Evolutionary conservation across 2,329 filamentous ascomycete species (phyloP).

Genomic region (Aspergillus fijiensis): DNA sequence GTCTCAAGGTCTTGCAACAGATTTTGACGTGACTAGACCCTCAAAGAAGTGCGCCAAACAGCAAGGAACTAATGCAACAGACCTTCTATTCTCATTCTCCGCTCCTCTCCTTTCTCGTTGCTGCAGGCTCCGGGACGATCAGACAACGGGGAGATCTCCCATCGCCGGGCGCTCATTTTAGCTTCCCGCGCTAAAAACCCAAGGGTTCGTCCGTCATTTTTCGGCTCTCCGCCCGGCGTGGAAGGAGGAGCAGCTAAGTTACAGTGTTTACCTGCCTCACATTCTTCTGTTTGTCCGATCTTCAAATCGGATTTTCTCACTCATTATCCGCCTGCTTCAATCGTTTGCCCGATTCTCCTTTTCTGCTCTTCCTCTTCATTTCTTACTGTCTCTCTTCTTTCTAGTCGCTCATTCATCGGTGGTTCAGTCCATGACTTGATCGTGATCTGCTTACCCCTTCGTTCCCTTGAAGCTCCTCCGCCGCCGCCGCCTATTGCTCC

Average conservation of each 20-base stretch:
- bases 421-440: constrained; percentile 3
- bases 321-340: constrained; percentile 3
- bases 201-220: constrained; percentile 12
- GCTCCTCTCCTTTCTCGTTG: background rate
- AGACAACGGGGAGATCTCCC: background rate
- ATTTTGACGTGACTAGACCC: no score
- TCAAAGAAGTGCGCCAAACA: background rate
- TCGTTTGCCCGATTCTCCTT: constrained; percentile 8
- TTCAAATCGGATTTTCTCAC: constrained; percentile 2
- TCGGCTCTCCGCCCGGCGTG: constrained; percentile 8
- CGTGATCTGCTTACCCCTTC: constrained; percentile 10
- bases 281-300: constrained; percentile 8
- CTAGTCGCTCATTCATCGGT: constrained; percentile 16
- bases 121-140: constrained; percentile 1
- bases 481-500: constrained; percentile 4
- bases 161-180: constrained; percentile 5
- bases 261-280: background rate
- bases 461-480: constrained; percentile 10
- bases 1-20: background rate
- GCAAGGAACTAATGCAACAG: background rate
- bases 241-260: constrained; percentile 12
- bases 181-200: constrained; percentile 4
- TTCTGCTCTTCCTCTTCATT: constrained; percentile 6
- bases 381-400: constrained; percentile 5
- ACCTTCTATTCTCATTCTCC: background rate